phyloP scores from a whole-genome alignment of 768 basidiomycete species.

The Mycena pura region DNA sequence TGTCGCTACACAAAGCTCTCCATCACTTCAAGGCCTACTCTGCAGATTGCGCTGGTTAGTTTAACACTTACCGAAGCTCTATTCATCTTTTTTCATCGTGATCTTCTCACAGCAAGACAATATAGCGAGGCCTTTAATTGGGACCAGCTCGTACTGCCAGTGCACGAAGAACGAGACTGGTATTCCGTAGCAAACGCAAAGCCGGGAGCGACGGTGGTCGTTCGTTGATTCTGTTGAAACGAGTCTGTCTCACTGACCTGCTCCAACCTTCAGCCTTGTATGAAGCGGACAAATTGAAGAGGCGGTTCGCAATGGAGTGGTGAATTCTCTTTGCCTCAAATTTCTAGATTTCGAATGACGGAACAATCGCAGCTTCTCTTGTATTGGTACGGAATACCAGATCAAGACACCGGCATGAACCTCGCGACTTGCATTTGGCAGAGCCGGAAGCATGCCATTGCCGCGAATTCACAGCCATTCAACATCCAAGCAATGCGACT shows the following conservation, averaged over 20 bases:
- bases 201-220: conserved; percentile 71
- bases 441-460: conserved; percentile 81
- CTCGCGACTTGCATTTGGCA: conserved; percentile 97
- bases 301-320: conserved; percentile 86
- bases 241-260: conserved; percentile 5
- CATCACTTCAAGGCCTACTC: conserved; percentile 74
- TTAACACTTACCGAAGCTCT: no score
- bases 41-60: conserved; percentile 60
- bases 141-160: conserved; percentile 69
- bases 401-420: conserved; percentile 78
- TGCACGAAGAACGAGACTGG: conserved; percentile 83
- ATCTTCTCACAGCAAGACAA: conserved; percentile 36
- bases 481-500: conserved; percentile 87
- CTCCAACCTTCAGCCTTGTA: conserved; percentile 64
- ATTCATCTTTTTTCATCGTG: not conserved
- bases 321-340: conserved; percentile 41
- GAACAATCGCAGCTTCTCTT: conserved; percentile 65
- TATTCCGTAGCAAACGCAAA: conserved; percentile 84
- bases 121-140: conserved; percentile 92
- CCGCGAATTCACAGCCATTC: conserved; percentile 79
- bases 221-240: conserved; percentile 41
- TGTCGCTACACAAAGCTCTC: conserved; percentile 86
- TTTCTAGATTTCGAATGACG: conserved; percentile 7
- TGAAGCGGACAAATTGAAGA: conserved; percentile 88
- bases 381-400: conserved; percentile 94